Conservation (phyloP, 768 basidiomycete genomes). For the Holtermannia corniformis region DNA sequence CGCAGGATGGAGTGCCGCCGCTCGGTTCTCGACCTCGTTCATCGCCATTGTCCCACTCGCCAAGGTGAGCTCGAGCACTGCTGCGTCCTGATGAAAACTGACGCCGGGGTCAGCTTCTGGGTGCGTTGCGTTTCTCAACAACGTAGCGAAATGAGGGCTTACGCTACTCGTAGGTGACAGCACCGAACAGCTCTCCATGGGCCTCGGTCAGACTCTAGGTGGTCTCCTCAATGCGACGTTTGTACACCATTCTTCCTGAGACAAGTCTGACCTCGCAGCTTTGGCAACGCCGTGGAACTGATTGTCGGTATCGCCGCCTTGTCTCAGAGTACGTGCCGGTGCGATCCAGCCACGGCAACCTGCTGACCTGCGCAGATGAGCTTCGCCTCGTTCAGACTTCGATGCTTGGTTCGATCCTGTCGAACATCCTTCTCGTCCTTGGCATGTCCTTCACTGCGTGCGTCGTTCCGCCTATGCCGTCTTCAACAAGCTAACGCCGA, state of each 20-base stretch:
- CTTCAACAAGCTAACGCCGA: conserved; percentile 1
- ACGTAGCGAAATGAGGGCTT: not conserved
- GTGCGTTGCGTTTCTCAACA: not conserved
- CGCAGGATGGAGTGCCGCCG: conserved; percentile 32
- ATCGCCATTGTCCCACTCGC: conserved; percentile 84
- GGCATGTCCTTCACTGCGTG: conserved; percentile 79
- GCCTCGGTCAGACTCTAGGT: conserved; percentile 73
- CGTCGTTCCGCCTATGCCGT: conserved; percentile 42
- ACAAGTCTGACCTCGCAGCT: conserved; percentile 8
- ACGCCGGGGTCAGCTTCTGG: conserved; percentile 1
- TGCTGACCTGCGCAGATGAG: conserved; percentile 48
- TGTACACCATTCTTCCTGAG: not conserved
- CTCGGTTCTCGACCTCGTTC: conserved; percentile 61
- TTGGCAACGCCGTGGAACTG: conserved; percentile 56
- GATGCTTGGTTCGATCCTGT: conserved; percentile 82
- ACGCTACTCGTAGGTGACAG: conserved; percentile 30
- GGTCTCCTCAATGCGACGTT: conserved; percentile 68
- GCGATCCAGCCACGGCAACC: not conserved
- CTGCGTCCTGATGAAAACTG: too few relatives aligned
- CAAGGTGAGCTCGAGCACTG: conserved; percentile 50
- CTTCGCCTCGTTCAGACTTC: conserved; percentile 87
- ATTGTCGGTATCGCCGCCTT: conserved; percentile 82
- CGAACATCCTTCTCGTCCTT: conserved; percentile 79
- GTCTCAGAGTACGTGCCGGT: conserved; percentile 51
- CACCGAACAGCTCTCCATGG: conserved; percentile 45